Conservation (phyloP, 768 basidiomycete genomes). For the Udeniomyces megalosporus region DNA sequence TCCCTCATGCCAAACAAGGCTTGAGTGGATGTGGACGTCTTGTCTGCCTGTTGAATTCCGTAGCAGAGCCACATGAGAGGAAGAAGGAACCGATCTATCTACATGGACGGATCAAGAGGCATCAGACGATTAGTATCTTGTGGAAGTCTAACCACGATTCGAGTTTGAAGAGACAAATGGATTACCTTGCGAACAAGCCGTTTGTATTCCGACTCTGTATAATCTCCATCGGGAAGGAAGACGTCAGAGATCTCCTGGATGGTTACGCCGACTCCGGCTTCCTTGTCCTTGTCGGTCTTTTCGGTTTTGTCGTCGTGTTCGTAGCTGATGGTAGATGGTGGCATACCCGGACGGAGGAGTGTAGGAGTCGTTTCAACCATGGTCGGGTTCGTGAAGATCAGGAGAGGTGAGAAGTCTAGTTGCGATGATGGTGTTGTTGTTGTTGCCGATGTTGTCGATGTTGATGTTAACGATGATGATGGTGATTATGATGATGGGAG, state of each 20-base stretch:
- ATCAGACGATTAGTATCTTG: constrained; percentile 12
- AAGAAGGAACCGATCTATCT: background rate
- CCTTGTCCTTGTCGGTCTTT: background rate
- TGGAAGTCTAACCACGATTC: background rate
- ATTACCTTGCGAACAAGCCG: constrained; percentile 16
- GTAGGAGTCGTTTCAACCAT: too few species aligned
- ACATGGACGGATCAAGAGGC: background rate
- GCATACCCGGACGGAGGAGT: too few species aligned
- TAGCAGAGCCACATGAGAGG: constrained; percentile 21
- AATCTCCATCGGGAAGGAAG: constrained; percentile 15
- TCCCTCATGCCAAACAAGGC: constrained; percentile 8
- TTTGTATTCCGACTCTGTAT: constrained; percentile 20
- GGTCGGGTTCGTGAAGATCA: too few species aligned
- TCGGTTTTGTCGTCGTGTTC: too few species aligned
- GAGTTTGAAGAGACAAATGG: background rate
- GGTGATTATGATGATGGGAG: too few species aligned
- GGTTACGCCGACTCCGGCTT: background rate
- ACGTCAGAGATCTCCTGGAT: background rate
- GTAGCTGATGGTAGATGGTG: too few species aligned
- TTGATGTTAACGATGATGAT: too few species aligned
- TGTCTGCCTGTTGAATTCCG: constrained; percentile 22
- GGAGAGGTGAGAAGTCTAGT: too few species aligned
- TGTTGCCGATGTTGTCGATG: too few species aligned
- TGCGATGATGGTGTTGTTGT: too few species aligned
- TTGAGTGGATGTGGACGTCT: constrained; percentile 14